Percentiles rank a stretch among this genome's conserved stretches.
These are phyloP conservation scores for Epichloe uncinata DNA, from an alignment of 2,329 filamentous ascomycete species.

Conservation along the genomic window DNA sequence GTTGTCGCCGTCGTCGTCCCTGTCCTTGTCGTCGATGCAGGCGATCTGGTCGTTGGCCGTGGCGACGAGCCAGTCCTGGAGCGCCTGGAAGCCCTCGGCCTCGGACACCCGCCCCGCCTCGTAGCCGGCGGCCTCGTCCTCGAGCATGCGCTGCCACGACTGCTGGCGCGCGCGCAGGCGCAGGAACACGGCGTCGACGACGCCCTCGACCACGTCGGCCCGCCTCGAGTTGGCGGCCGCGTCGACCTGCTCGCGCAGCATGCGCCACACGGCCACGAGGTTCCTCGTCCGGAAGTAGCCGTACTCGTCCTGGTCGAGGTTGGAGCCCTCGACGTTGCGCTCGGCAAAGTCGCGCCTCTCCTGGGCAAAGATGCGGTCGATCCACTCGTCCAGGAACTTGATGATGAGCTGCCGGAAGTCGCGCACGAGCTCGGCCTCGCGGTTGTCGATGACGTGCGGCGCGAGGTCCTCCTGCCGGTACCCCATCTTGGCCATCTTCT, in stretches of 20 bases:
- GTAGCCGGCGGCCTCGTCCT: slow-evolving; percentile 70
- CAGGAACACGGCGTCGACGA: slow-evolving; percentile 90
- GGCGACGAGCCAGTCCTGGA: slow-evolving; percentile 93
- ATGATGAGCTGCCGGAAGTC: slow-evolving; percentile 95
- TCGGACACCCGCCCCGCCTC: slow-evolving; percentile 41
- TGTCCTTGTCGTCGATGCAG: slow-evolving; percentile 77
- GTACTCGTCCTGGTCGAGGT: slow-evolving; percentile 76
- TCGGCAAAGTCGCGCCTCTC: slow-evolving; percentile 73
- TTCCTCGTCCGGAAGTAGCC: slow-evolving; percentile 88
- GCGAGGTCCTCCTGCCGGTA: slow-evolving; percentile 62
- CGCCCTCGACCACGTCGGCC: slow-evolving; percentile 82
- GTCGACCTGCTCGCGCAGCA: slow-evolving; percentile 85
- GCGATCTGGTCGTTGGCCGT: slow-evolving; percentile 98
- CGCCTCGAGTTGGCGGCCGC: slow-evolving; percentile 76
- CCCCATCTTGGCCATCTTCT: slow-evolving; percentile 86
- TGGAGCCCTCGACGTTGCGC: slow-evolving; percentile 57
- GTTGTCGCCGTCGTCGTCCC: slow-evolving; percentile 79
- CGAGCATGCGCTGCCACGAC: slow-evolving; percentile 76
- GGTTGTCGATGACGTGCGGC: slow-evolving; percentile 81
- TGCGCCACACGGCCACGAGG: slow-evolving; percentile 89
- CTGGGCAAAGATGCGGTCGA: slow-evolving; percentile 76
- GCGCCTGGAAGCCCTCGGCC: slow-evolving; percentile 56
- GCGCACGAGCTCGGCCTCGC: slow-evolving; percentile 78
- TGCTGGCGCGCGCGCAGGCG: slow-evolving; percentile 72
- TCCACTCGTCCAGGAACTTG: slow-evolving; percentile 92